Conservation (phyloP, 2,329 filamentous ascomycete species). For the Aureobasidium sp. region DNA sequence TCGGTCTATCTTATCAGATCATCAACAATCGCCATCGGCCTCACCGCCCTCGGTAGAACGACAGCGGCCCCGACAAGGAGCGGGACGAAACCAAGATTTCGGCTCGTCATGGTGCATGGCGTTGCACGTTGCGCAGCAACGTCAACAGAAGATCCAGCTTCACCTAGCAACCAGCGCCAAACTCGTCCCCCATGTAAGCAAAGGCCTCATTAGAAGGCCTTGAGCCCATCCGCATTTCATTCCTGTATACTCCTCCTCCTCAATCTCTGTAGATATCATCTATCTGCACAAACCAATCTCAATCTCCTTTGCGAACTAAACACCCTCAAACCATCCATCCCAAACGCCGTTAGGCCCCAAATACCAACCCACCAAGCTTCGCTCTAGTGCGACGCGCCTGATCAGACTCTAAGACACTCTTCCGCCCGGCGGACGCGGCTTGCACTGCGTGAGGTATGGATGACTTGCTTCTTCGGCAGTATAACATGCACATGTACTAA, state of each 20-base stretch:
- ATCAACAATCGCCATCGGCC: neutral
- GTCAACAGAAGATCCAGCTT: neutral
- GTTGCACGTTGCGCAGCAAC: neutral
- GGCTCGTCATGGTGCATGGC: conserved; percentile 7
- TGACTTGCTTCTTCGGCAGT: conserved; percentile 16
- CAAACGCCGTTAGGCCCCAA: conserved; percentile 7
- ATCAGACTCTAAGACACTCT: conserved; percentile 1
- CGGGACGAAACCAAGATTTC: conserved; percentile 8
- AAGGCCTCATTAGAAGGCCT: conserved; percentile 13
- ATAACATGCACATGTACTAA: conserved; percentile 33
- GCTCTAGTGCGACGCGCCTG: conserved; percentile 8
- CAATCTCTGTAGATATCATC: conserved; percentile 2
- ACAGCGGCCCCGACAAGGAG: neutral
- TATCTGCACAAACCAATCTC: conserved; percentile 1
- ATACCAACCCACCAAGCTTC: neutral
- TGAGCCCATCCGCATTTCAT: neutral
- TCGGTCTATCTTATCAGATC: neutral
- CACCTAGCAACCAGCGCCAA: conserved; percentile 12
- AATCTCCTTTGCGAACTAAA: neutral
- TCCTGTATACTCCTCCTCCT: conserved; percentile 3
- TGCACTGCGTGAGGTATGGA: conserved; percentile 72
- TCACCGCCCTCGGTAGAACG: conserved; percentile 7
- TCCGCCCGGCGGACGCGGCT: conserved; percentile 69
- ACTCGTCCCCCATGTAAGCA: conserved; percentile 3
- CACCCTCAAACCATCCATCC: neutral